Evolutionary conservation across 1,284 basidiomycete genomes (phyloP).

Genomic region (Leccinum pachyderme): DNA sequence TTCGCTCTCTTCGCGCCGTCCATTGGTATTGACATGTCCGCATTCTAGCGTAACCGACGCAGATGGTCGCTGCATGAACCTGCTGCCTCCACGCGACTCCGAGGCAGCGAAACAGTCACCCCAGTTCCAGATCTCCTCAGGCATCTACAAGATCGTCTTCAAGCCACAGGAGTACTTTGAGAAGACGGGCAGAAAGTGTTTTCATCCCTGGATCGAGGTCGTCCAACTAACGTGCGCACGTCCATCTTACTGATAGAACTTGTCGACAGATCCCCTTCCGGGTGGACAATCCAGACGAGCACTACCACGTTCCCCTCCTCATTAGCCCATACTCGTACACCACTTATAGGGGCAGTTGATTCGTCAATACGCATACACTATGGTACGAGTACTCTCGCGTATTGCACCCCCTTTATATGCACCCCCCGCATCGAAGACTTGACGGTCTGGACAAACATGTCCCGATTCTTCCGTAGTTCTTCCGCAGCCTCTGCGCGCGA

Average conservation of each 20-base stretch:
- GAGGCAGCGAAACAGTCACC: constrained; percentile 44
- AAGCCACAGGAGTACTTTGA: constrained; percentile 83
- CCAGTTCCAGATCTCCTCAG: constrained; percentile 43
- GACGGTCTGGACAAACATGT: constrained; percentile 80
- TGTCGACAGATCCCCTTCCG: constrained; percentile 68
- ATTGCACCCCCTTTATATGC: constrained; percentile 71
- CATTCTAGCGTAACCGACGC: constrained; percentile 65
- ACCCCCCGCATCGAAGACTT: constrained; percentile 81
- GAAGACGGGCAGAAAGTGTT: constrained; percentile 57
- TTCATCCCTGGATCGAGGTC: constrained; percentile 90
- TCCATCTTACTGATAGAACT: constrained; percentile 9
- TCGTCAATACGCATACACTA: constrained; percentile 19
- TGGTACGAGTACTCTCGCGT: constrained; percentile 68
- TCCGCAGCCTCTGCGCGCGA: constrained; percentile 87
- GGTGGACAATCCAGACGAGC: constrained; percentile 67
- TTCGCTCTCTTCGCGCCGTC: not conserved
- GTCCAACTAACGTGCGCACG: constrained; percentile 8
- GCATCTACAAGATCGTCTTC: constrained; percentile 84
- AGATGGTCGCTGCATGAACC: constrained; percentile 78
- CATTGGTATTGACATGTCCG: not conserved
- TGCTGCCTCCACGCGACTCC: constrained; percentile 53
- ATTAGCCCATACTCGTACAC: constrained; percentile 92
- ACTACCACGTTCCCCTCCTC: constrained; percentile 89
- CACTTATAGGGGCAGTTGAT: constrained; percentile 83
- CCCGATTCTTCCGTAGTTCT: constrained; percentile 83